phyloP scores from a whole-genome alignment of 805 yeast genomes.

The Ogataea angusta region DNA sequence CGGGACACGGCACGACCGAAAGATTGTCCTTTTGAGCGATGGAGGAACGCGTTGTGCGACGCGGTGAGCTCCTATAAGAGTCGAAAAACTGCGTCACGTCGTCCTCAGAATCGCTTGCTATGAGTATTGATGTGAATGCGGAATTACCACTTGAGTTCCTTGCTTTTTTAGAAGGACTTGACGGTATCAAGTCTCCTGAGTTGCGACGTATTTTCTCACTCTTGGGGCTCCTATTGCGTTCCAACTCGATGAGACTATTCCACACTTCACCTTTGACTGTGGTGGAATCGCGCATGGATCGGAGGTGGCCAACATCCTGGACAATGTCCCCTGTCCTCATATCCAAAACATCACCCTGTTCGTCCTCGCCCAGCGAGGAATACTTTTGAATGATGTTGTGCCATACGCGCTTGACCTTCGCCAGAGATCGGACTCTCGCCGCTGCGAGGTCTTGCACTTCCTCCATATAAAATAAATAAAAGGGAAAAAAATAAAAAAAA shows the following conservation, averaged over 20 bases:
- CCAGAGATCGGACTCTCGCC: conserved; percentile 18
- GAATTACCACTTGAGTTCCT: conserved; percentile 1
- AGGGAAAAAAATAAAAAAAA: background rate
- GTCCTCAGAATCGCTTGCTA: conserved; percentile 19
- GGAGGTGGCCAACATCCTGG: conserved; percentile 67
- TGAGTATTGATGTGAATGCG: conserved; percentile 15
- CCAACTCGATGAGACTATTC: conserved; percentile 34
- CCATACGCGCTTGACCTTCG: conserved; percentile 39
- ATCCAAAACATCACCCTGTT: conserved; percentile 66
- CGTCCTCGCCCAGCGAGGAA: conserved; percentile 42
- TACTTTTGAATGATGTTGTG: conserved; percentile 50
- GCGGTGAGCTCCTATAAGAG: conserved; percentile 9
- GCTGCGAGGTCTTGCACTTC: conserved; percentile 13
- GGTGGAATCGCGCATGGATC: conserved; percentile 36
- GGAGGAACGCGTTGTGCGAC: conserved; percentile 22
- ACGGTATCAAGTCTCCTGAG: conserved; percentile 1
- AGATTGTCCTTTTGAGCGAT: conserved; percentile 21
- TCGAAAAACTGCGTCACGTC: conserved; percentile 11
- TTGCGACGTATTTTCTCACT: background rate
- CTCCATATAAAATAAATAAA: conserved; percentile 10
- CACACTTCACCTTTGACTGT: conserved; percentile 34
- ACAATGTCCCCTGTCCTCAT: conserved; percentile 59
- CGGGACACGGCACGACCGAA: conserved; percentile 4
- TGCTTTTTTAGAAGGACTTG: conserved; percentile 9
- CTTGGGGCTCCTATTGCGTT: conserved; percentile 16